Conservation (phyloP, 148 eudicot genomes). For the Drosera capensis region DNA sequence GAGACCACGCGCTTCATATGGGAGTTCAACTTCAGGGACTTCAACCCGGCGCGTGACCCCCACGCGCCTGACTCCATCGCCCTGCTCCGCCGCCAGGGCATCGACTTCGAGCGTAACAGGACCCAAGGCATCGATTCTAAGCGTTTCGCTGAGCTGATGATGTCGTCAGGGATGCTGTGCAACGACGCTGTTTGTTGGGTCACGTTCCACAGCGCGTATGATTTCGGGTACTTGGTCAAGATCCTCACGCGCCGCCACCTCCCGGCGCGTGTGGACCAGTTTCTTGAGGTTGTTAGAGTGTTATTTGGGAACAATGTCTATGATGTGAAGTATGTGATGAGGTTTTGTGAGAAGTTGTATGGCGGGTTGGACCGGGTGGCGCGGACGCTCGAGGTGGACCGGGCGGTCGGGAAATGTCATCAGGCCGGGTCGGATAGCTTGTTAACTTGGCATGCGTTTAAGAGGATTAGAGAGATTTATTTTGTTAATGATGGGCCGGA, state of each 20-base stretch:
- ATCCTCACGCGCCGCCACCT: conserved; percentile 38
- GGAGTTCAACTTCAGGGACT: conserved; percentile 45
- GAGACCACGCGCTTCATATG: conserved; percentile 22
- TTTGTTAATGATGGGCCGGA: conserved; percentile 22
- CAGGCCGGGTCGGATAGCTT: conserved; percentile 64
- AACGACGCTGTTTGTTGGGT: conserved; percentile 46
- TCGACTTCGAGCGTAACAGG: conserved; percentile 26
- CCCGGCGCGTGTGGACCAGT: conserved; percentile 18
- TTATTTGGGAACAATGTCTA: conserved; percentile 35
- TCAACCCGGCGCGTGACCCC: conserved; percentile 28
- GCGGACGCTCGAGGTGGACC: conserved; percentile 18
- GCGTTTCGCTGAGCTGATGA: conserved; percentile 37
- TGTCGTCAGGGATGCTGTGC: conserved; percentile 50
- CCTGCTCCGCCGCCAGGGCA: conserved; percentile 27
- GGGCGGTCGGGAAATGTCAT: conserved; percentile 49
- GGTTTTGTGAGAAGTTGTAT: conserved; percentile 35
- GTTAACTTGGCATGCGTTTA: conserved; percentile 48
- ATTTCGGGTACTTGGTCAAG: conserved; percentile 51
- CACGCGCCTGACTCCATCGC: conserved; percentile 43
- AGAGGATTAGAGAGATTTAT: conserved; percentile 33
- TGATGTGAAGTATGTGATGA: conserved; percentile 44
- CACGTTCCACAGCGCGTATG: conserved; percentile 62
- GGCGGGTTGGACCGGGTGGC: conserved; percentile 58
- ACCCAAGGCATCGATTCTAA: conserved; percentile 26
- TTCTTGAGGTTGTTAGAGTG: conserved; percentile 14